phyloP scores from a whole-genome alignment of 2,329 filamentous ascomycete genomes.

The Curvularia hawaiiensis region DNA sequence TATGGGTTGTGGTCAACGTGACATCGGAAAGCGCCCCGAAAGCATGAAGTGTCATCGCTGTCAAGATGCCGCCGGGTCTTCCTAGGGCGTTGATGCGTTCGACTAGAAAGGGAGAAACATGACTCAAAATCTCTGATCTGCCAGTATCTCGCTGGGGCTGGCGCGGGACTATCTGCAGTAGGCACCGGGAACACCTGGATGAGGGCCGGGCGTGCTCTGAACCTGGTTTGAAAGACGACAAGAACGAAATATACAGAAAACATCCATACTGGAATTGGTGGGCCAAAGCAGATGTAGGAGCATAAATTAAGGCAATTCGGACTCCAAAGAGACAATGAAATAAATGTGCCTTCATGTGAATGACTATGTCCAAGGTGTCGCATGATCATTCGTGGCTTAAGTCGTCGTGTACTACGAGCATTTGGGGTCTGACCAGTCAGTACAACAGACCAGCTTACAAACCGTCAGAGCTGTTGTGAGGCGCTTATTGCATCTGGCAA shows the following conservation, averaged over 20 bases:
- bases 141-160: background rate
- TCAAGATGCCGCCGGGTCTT: too few species aligned
- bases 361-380: background rate
- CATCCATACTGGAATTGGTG: background rate
- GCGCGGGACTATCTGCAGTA: background rate
- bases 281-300: background rate
- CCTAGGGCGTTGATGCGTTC: background rate
- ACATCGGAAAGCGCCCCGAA: background rate
- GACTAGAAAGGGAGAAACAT: background rate
- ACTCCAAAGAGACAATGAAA: background rate
- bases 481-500: background rate
- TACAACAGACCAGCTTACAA: background rate
- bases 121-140: background rate
- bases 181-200: background rate
- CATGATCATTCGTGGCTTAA: background rate
- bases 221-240: background rate
- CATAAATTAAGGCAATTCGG: background rate
- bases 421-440: background rate
- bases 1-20: background rate
- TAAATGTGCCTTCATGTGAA: background rate
- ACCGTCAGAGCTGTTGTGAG: background rate
- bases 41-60: background rate
- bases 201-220: background rate
- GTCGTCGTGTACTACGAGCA: background rate
- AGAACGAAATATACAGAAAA: background rate